Percentiles rank a stretch among this genome's conserved stretches.
phyloP scores from a whole-genome alignment of 345 rosid species.

The Anastatica hierochuntica region DNA sequence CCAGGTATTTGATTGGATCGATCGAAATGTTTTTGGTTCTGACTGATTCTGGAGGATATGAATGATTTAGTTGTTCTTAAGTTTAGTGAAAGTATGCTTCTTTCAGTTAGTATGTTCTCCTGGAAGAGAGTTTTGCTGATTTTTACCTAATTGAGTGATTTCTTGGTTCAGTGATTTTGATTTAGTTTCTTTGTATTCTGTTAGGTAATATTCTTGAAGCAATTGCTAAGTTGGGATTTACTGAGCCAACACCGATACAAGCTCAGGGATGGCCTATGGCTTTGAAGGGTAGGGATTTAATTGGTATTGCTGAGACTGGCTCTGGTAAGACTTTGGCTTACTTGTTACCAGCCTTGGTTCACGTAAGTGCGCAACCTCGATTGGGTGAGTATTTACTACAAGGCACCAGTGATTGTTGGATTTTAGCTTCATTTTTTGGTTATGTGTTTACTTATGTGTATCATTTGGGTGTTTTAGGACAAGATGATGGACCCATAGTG shows the following conservation, averaged over 20 bases:
- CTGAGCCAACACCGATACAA: conserved; percentile 92
- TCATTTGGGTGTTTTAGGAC: conserved; percentile 26
- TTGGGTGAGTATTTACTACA: conserved; percentile 43
- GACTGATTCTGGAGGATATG: too few species aligned
- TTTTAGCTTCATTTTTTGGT: neutral
- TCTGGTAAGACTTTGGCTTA: conserved; percentile 97
- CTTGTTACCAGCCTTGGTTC: conserved; percentile 86
- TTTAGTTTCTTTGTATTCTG: neutral
- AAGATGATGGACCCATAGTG: conserved; percentile 82
- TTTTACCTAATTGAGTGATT: too few species aligned
- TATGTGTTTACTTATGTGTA: neutral
- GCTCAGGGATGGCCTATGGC: conserved; percentile 99
- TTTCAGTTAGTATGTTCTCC: neutral
- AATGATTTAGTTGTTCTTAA: neutral
- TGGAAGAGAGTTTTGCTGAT: too few species aligned
- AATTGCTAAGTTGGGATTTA: conserved; percentile 74
- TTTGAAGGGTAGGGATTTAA: conserved; percentile 78
- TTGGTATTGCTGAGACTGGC: conserved; percentile 97
- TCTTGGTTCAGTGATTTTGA: neutral
- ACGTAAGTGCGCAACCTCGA: conserved; percentile 84
- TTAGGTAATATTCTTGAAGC: conserved; percentile 76
- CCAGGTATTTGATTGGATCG: conserved; percentile 43
- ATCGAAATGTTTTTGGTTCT: neutral
- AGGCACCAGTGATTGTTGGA: neutral
- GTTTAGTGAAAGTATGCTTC: neutral